Conservation (phyloP, 2,329 filamentous ascomycete species). For the Aspergillus felis region DNA sequence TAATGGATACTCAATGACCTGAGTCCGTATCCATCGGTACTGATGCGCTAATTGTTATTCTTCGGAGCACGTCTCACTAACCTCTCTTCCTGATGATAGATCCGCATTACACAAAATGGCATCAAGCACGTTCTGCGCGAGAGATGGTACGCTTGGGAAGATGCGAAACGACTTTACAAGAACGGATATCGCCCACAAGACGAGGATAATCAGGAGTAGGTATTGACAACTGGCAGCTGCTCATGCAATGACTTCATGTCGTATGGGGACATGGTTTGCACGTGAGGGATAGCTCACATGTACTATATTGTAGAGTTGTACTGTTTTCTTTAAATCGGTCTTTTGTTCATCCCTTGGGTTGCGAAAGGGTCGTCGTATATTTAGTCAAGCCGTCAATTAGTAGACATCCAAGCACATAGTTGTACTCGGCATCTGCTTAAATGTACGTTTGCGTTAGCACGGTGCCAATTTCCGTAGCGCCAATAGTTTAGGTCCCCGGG, state of each 20-base stretch:
- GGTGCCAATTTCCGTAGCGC: neutral
- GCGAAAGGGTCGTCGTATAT: neutral
- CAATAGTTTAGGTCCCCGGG: neutral
- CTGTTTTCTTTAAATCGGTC: neutral
- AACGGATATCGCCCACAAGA: slow-evolving; percentile 34
- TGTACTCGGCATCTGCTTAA: neutral
- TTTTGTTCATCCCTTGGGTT: neutral
- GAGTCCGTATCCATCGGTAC: neutral
- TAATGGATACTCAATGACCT: neutral
- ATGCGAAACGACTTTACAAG: slow-evolving; percentile 36
- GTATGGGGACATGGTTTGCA: neutral
- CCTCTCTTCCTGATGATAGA: slow-evolving; percentile 47
- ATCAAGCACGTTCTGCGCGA: slow-evolving; percentile 87
- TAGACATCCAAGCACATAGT: neutral
- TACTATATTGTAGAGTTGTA: neutral
- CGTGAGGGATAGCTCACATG: neutral
- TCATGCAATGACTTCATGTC: neutral
- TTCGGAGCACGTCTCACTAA: slow-evolving; percentile 1
- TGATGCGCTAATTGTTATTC: neutral
- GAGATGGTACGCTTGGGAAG: slow-evolving; percentile 75
- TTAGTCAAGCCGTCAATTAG: neutral
- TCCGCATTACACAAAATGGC: slow-evolving; percentile 69
- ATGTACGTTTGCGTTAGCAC: neutral
- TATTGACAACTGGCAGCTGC: neutral
- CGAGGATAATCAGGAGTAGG: slow-evolving; percentile 17